Evolutionary conservation across 441 rosid species (phyloP).

Genomic region (Erodium texanum): DNA sequence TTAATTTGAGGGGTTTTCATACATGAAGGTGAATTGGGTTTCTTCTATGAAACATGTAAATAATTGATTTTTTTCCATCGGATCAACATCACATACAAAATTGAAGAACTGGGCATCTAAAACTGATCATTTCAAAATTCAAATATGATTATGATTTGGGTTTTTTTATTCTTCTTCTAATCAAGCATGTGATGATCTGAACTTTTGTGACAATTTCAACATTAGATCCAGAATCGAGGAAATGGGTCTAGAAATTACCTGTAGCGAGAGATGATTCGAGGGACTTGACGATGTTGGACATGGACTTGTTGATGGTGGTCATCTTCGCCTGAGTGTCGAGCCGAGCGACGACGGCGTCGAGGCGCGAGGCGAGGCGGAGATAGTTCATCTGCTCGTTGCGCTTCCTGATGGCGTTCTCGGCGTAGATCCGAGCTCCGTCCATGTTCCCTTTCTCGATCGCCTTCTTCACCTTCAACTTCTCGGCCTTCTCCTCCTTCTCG

Average conservation of each 20-base stretch:
- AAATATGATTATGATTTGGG: too few species aligned
- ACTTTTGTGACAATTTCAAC: too few species aligned
- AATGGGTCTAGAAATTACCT: neutral
- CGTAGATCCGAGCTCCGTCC: neutral
- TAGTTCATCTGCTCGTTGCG: neutral
- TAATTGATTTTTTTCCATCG: too few species aligned
- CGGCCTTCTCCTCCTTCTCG: neutral
- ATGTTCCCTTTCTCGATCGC: neutral
- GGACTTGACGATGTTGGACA: neutral
- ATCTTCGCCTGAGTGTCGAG: neutral
- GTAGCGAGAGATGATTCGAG: neutral
- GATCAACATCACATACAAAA: too few species aligned
- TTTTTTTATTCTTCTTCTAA: too few species aligned
- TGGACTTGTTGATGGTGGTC: neutral
- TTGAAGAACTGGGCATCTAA: too few species aligned
- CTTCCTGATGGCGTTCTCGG: neutral
- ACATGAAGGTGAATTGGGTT: neutral
- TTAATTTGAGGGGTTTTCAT: neutral
- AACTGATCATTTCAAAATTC: too few species aligned
- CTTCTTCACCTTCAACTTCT: neutral
- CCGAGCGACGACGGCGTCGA: neutral
- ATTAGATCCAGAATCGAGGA: neutral
- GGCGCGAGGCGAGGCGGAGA: neutral
- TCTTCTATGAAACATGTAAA: neutral
- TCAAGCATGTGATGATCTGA: too few species aligned